Conservation (phyloP, 2,329 filamentous ascomycete species). For the Aspergillus neotritici region DNA sequence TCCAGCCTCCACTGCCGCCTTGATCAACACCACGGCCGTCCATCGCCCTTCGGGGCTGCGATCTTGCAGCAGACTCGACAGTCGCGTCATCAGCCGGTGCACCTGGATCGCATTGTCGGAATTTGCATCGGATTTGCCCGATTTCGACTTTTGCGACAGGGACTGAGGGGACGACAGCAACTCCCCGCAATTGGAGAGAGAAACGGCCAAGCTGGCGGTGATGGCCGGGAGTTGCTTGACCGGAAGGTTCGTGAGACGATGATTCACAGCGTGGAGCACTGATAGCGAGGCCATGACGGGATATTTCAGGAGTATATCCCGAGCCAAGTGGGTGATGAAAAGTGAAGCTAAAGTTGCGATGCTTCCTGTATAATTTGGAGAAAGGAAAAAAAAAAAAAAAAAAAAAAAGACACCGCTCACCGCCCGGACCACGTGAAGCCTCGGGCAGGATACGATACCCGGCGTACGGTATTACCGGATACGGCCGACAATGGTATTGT, state of each 20-base stretch:
- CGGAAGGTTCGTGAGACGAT: slow-evolving; percentile 61
- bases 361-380: slow-evolving; percentile 1
- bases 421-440: slow-evolving; percentile 29
- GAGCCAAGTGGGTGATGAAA: not conserved
- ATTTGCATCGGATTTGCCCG: slow-evolving; percentile 49
- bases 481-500: not conserved
- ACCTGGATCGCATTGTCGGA: slow-evolving; percentile 65
- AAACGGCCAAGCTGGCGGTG: slow-evolving; percentile 60
- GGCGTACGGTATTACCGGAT: slow-evolving; percentile 14
- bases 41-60: slow-evolving; percentile 69
- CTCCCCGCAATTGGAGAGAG: slow-evolving; percentile 50
- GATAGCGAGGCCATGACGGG: slow-evolving; percentile 29
- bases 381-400: slow-evolving; percentile 5
- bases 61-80: slow-evolving; percentile 73
- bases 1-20: slow-evolving; percentile 73
- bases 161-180: slow-evolving; percentile 62
- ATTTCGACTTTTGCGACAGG: slow-evolving; percentile 52
- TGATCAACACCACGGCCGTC: slow-evolving; percentile 70
- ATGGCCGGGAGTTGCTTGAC: slow-evolving; percentile 68
- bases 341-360: not conserved
- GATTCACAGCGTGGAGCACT: slow-evolving; percentile 40
- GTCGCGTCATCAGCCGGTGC: slow-evolving; percentile 73
- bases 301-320: not conserved
- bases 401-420: slow-evolving; percentile 6
- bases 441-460: slow-evolving; percentile 20